Evolutionary conservation across 495 filamentous ascomycete species (phyloP).

Genomic region (Xylaria longipes): DNA sequence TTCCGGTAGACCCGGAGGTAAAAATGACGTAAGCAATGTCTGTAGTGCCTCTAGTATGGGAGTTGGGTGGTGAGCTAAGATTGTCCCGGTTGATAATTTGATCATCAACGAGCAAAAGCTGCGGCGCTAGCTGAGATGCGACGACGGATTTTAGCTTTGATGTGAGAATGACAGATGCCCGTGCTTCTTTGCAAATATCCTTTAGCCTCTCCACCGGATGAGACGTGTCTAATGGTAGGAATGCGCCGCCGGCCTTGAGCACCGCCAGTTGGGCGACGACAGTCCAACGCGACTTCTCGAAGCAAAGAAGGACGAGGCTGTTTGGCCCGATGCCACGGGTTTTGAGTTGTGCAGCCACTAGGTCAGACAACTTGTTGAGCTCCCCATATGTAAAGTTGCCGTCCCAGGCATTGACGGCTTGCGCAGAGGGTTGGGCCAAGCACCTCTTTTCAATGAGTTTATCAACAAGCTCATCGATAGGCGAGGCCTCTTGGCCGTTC

Average conservation of each 20-base stretch:
- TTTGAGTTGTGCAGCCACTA: slow-evolving; percentile 50
- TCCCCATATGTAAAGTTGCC: no score
- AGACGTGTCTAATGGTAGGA: slow-evolving; percentile 62
- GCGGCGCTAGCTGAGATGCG: background rate
- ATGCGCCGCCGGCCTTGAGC: slow-evolving; percentile 64
- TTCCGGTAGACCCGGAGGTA: slow-evolving; percentile 27
- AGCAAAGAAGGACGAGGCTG: slow-evolving; percentile 60
- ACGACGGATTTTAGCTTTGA: background rate
- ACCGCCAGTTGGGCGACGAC: slow-evolving; percentile 62
- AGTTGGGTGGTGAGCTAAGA: background rate
- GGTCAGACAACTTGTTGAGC: slow-evolving; percentile 44
- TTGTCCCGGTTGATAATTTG: background rate
- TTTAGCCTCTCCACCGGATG: slow-evolving; percentile 58
- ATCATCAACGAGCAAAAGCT: background rate
- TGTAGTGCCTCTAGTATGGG: background rate
- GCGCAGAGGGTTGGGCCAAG: slow-evolving; percentile 25
- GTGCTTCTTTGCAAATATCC: slow-evolving; percentile 6
- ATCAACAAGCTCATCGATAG: slow-evolving; percentile 38
- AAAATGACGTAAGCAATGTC: slow-evolving; percentile 56
- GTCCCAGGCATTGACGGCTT: slow-evolving; percentile 50
- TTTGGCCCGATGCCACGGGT: slow-evolving; percentile 58
- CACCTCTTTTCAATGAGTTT: slow-evolving; percentile 34
- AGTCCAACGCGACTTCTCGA: slow-evolving; percentile 63
- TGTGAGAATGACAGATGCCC: background rate
- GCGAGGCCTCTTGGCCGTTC: background rate